A percentile compares a stretch with the other conserved stretches of the same genome.
Evolutionary conservation across 805 yeast genomes (phyloP).

Genomic region (Saturnispora galanensis): DNA sequence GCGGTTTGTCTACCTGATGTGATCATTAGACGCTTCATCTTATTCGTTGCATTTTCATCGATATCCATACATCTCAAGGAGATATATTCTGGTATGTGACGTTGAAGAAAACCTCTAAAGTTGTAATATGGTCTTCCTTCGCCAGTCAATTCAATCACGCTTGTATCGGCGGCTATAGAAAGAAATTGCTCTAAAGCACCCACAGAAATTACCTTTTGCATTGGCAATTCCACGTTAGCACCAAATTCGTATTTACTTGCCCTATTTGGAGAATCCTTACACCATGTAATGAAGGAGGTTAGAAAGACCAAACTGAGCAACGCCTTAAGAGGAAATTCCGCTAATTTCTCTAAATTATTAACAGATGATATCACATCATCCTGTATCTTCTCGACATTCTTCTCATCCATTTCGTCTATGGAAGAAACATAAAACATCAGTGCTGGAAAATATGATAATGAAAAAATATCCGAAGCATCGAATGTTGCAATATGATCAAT

Average conservation of each 20-base stretch:
- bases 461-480: conserved; percentile 51
- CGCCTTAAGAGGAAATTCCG: conserved; percentile 39
- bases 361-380: conserved; percentile 28
- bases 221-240: conserved; percentile 41
- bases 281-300: conserved; percentile 57
- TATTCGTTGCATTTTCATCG: conserved; percentile 33
- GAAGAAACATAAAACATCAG: conserved; percentile 36
- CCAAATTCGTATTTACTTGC: conserved; percentile 39
- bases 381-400: conserved; percentile 32
- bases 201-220: conserved; percentile 45
- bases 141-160: conserved; percentile 13
- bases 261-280: conserved; percentile 40
- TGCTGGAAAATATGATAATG: conserved; percentile 56
- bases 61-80: conserved; percentile 46
- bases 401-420: conserved; percentile 27
- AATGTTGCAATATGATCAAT: conserved; percentile 38
- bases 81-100: conserved; percentile 47
- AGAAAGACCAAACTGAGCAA: conserved; percentile 42
- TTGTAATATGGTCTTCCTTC: conserved; percentile 39
- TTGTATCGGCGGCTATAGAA: conserved; percentile 50
- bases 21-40: conserved; percentile 20
- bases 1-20: conserved; percentile 18
- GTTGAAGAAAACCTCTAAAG: conserved; percentile 55
- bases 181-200: conserved; percentile 68
- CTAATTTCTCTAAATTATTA: conserved; percentile 32